Percentiles rank a stretch among this genome's conserved stretches.
Conservation (phyloP, 2,329 filamentous ascomycete genomes). For the Chrysosporium queenslandicum region DNA sequence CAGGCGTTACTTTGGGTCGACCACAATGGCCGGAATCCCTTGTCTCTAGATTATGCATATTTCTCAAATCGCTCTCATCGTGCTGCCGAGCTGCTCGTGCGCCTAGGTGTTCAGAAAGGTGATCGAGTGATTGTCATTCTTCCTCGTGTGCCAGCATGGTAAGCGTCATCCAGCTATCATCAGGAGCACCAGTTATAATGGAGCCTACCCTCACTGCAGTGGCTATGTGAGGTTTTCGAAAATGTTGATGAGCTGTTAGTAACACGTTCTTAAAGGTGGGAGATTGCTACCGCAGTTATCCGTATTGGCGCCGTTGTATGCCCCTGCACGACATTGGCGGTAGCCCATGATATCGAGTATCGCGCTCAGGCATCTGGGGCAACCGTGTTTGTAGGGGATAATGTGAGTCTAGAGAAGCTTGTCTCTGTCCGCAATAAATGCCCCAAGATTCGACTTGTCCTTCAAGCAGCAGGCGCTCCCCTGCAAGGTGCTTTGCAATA, state of each 20-base stretch:
- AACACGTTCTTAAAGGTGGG: constrained; percentile 26
- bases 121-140: constrained; percentile 32
- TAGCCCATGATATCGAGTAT: constrained; percentile 34
- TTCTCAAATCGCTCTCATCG: constrained; percentile 32
- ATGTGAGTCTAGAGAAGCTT: constrained; percentile 28
- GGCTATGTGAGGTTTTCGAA: too few relatives aligned
- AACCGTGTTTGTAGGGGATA: constrained; percentile 32
- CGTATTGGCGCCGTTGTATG: constrained; percentile 31
- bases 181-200: too few relatives aligned
- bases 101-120: constrained; percentile 26
- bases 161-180: neutral
- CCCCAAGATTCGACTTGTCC: constrained; percentile 26
- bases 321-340: constrained; percentile 32
- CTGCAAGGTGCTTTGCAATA: constrained; percentile 23
- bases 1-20: constrained; percentile 35
- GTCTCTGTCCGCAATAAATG: constrained; percentile 25
- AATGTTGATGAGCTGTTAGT: too few relatives aligned
- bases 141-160: constrained; percentile 30
- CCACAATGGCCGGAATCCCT: constrained; percentile 23
- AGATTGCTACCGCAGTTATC: constrained; percentile 31
- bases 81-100: constrained; percentile 27
- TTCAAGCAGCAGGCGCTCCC: constrained; percentile 24
- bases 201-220: neutral
- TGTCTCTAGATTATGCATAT: constrained; percentile 28
- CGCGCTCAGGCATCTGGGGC: constrained; percentile 28